Base-by-base conservation (phyloP, 352 stramenopile genomes). In the Pythium pyrilobum region DNA sequence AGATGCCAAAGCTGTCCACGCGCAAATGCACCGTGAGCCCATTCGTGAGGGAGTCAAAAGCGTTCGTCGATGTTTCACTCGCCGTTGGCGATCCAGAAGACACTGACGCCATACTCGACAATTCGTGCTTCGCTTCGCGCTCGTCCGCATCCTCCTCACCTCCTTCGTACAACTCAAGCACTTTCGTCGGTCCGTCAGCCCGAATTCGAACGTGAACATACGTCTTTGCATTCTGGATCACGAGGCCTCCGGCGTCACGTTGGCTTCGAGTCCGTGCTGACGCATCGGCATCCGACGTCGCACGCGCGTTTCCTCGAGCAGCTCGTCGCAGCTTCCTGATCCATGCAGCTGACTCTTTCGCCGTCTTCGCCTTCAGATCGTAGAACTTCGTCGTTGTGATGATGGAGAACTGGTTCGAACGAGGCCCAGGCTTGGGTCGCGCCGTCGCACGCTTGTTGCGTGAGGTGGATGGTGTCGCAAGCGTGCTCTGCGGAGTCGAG, bases 151-250 rank as follows among this genome's bases (percentile, higher is more conserved):
- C 85, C 59, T 93, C 85, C 58, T 94, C 82, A 5, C 82, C 82
- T 43, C 83, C 86, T 78, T 96, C 85, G 52, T 83, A 94, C 4
- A 96, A 49, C 54, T 96, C 87, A n/a, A 96, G 62, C 16, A 96
- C 87, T 52, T 95, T 96, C 23, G 86, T 96, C 5, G 86, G 82
- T 1, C 87, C 87, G 64, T 96, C 87, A 25, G 87, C 86, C 46
- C 84, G 78, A 36, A 96, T 74, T 16, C 85, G 81, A 56, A 94
- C 74, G 36, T 89, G 72, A 10, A 96, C 81, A 41, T 93, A 95
- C 7, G 85, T 94, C 59, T 93, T 95, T 0, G 83, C 82, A 27
- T 85, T 78, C 56, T 90, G 79, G 32, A 88, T 67, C 18, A 81
- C 58, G 9, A 71, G 64, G 25, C 71, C 47, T 39, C 68, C 45